Evolutionary conservation across 2,329 filamentous ascomycete species (phyloP).

Genomic region (Xylaria sp.): DNA sequence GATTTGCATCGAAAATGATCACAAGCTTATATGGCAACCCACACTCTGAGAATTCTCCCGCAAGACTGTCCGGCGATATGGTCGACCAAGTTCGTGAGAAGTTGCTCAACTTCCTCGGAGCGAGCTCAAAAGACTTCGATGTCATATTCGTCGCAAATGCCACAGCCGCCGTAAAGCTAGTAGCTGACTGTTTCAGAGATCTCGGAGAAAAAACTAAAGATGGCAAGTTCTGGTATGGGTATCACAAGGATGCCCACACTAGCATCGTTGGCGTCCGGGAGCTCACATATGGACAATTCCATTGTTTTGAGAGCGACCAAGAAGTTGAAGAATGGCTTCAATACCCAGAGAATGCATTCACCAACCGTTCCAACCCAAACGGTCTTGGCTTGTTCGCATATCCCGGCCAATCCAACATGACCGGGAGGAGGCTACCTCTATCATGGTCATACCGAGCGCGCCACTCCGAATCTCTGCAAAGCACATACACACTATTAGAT

Average conservation of each 20-base stretch:
- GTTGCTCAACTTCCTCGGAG: slow-evolving; percentile 67
- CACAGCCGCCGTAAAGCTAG: slow-evolving; percentile 87
- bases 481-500: slow-evolving; percentile 67
- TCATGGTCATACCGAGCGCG: slow-evolving; percentile 61
- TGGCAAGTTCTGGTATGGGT: slow-evolving; percentile 66
- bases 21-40: slow-evolving; percentile 73
- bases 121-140: slow-evolving; percentile 68
- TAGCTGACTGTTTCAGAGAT: slow-evolving; percentile 66
- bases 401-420: slow-evolving; percentile 77
- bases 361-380: slow-evolving; percentile 43
- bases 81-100: slow-evolving; percentile 67
- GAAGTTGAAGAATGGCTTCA: slow-evolving; percentile 60
- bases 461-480: slow-evolving; percentile 48
- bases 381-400: slow-evolving; percentile 67
- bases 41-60: slow-evolving; percentile 71
- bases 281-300: slow-evolving; percentile 62
- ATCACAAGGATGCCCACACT: slow-evolving; percentile 71
- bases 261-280: slow-evolving; percentile 77
- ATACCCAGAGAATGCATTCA: slow-evolving; percentile 41
- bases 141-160: slow-evolving; percentile 90
- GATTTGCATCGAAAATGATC: slow-evolving; percentile 66
- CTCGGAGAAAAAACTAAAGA: slow-evolving; percentile 59
- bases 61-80: slow-evolving; percentile 65
- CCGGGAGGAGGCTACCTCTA: slow-evolving; percentile 69
- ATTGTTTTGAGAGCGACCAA: slow-evolving; percentile 70